Base-by-base conservation (phyloP, 768 basidiomycete genomes). In the Macrolepiota fuliginosa region DNA sequence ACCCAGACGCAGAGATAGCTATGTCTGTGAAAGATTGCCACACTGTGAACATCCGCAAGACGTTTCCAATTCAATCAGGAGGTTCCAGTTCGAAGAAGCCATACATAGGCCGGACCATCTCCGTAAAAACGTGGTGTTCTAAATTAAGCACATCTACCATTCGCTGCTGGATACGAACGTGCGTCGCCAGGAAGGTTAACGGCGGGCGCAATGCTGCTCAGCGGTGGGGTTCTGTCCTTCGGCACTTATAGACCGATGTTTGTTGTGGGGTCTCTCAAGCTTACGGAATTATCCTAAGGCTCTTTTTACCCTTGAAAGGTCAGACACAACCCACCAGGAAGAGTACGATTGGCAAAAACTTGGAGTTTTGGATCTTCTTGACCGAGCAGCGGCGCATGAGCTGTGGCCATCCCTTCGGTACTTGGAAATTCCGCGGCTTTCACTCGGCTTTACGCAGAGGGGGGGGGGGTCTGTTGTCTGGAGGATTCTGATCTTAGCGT, bases 151-250 rank as follows among this genome's bases (percentile, higher is more conserved):
- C 36, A 32, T 10, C 2, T 25, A 17, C 37, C 13, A 45, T 53
- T 46, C 25, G 52, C 42, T 9, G n/a, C 29, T 13, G 40, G n/a
- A 11, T 19, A 61, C 59, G 51, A 61, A 61, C 59, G 51, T 61
- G 39, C 52, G 40, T 46, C 29, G n/a, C 17, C 12, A 27, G 12
- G 37, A 54, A 35, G 13, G 11, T 37, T 22, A 4, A 22, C 32
- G 17, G 22, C 17, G n/a, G 42, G 46, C 11, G 19, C 22, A 47
- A 49, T 32, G 29, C 29, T 32, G 29, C 29, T 32, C 29, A 7
- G 29, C 29, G 4, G 19, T 24, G 10, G 15, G n/a, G 47, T 22
- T 15, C 25, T 22, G 9, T 27, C 2, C 22, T 24, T 49, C 47
- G 24, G 47, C 24, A 5, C 9, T 19, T 49, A 19, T 24, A 49